Conservation (phyloP, 352 stramenopile genomes). For the Pythium pyrilobum region DNA sequence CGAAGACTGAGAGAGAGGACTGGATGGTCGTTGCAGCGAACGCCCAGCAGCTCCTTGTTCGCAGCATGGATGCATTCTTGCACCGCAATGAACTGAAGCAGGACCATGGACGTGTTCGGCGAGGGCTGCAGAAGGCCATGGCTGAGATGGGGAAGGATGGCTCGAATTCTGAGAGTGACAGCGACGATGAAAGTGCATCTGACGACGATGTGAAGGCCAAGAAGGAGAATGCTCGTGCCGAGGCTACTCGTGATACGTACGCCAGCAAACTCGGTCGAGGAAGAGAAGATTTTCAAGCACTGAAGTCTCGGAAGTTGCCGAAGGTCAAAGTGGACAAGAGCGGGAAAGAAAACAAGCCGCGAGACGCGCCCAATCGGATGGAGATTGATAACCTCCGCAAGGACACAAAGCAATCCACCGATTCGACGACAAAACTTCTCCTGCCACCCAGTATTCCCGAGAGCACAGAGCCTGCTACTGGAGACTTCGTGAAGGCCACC, state of each 20-base stretch:
- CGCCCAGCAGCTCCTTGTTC: slow-evolving; percentile 62
- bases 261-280: background rate
- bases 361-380: too few relatives aligned
- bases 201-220: slow-evolving; percentile 3
- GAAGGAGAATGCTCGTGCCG: background rate
- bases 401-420: too few relatives aligned
- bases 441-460: too few relatives aligned
- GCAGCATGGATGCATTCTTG: slow-evolving; percentile 60
- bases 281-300: background rate
- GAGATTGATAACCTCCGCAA: too few relatives aligned
- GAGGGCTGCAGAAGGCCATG: slow-evolving; percentile 22
- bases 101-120: slow-evolving; percentile 42
- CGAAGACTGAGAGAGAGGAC: slow-evolving; percentile 45
- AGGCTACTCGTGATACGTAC: too few relatives aligned
- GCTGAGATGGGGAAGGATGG: slow-evolving; percentile 20
- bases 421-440: too few relatives aligned
- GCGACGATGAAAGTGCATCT: background rate
- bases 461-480: too few relatives aligned
- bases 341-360: background rate
- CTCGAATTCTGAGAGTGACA: slow-evolving; percentile 19
- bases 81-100: slow-evolving; percentile 47
- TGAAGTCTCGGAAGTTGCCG: background rate
- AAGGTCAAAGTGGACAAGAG: background rate
- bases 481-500: too few relatives aligned
- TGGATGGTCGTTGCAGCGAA: slow-evolving; percentile 81